Percentiles rank a stretch among this genome's conserved stretches.
phyloP scores from a whole-genome alignment of 1,284 basidiomycete genomes.

The Ceratobasidium sp. region DNA sequence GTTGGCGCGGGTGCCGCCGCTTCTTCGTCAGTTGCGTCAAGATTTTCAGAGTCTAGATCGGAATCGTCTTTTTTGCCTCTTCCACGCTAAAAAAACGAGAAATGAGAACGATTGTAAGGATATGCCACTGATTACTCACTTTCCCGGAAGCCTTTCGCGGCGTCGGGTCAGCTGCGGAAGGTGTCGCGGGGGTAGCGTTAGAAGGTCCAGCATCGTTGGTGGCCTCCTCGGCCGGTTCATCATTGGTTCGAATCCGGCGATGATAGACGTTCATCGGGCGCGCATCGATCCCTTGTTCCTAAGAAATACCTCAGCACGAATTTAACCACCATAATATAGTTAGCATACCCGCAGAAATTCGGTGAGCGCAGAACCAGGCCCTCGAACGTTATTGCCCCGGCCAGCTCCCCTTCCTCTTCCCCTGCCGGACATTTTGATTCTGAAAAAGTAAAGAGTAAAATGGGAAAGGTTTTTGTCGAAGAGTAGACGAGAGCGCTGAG shows the following conservation, averaged over 20 bases:
- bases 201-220: slow-evolving; percentile 58
- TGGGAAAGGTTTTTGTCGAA: not conserved
- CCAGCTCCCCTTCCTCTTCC: slow-evolving; percentile 35
- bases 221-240: slow-evolving; percentile 52
- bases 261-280: slow-evolving; percentile 67
- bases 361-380: slow-evolving; percentile 92
- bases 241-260: slow-evolving; percentile 50
- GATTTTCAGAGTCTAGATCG: slow-evolving; percentile 78
- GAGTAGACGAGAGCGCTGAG: no score
- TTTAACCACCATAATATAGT: not conserved
- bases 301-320: slow-evolving; percentile 12
- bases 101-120: slow-evolving; percentile 29
- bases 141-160: slow-evolving; percentile 37
- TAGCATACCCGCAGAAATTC: slow-evolving; percentile 85
- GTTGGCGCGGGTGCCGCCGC: slow-evolving; percentile 18
- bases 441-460: not conserved
- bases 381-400: slow-evolving; percentile 76
- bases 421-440: slow-evolving; percentile 21
- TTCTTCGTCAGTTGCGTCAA: slow-evolving; percentile 67
- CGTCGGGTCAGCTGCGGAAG: slow-evolving; percentile 8
- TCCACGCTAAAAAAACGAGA: slow-evolving; percentile 46
- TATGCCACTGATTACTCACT: not conserved
- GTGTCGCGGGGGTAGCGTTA: slow-evolving; percentile 42
- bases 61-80: slow-evolving; percentile 57
- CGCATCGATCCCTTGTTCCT: slow-evolving; percentile 86